Evolutionary conservation across 2,329 filamentous ascomycete species (phyloP).

Genomic region (Tolypocladium sp.): DNA sequence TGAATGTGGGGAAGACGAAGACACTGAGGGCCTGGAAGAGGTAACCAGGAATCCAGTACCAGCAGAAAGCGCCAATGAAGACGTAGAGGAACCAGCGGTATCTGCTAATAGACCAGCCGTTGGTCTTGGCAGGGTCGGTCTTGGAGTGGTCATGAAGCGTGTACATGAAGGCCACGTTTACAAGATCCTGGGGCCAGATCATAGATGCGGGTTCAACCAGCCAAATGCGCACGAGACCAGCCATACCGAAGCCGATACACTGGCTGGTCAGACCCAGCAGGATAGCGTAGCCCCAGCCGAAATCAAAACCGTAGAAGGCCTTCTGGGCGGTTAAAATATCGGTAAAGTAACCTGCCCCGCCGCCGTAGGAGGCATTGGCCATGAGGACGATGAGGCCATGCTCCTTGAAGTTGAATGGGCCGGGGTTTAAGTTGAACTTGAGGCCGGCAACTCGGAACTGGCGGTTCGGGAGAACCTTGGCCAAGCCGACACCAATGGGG

Average conservation of each 20-base stretch:
- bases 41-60: constrained; percentile 45
- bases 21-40: constrained; percentile 40
- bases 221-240: constrained; percentile 46
- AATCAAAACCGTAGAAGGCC: constrained; percentile 34
- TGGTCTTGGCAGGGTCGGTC: constrained; percentile 26
- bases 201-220: constrained; percentile 51
- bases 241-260: constrained; percentile 51
- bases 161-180: constrained; percentile 37
- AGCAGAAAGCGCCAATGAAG: constrained; percentile 30
- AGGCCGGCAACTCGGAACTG: constrained; percentile 31
- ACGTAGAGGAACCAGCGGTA: constrained; percentile 38
- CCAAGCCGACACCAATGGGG: constrained; percentile 33
- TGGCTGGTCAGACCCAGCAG: constrained; percentile 49
- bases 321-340: constrained; percentile 32
- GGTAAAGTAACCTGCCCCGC: constrained; percentile 26
- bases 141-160: constrained; percentile 31
- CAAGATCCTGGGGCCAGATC: constrained; percentile 48
- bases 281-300: constrained; percentile 47
- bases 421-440: constrained; percentile 35
- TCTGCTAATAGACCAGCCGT: constrained; percentile 34
- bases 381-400: constrained; percentile 44
- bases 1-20: constrained; percentile 48
- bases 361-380: constrained; percentile 42
- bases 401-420: constrained; percentile 43
- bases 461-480: constrained; percentile 28